Percentiles rank a stretch among this genome's conserved stretches.
Evolutionary conservation across 306 rosid species (phyloP).

Genomic region (Crotalaria pallida): DNA sequence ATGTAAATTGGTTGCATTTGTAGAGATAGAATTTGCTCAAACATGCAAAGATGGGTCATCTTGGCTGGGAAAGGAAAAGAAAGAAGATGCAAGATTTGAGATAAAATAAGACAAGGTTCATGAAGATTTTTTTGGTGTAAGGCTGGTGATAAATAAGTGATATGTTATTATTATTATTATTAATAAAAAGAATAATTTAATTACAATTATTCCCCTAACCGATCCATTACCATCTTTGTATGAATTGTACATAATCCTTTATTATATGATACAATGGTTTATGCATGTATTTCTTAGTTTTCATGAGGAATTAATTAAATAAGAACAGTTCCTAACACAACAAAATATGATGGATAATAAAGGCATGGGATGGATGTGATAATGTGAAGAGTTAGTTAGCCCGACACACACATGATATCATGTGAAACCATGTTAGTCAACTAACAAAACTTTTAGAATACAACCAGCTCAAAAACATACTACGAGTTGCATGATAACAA

Average conservation of each 20-base stretch:
- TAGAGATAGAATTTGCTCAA: slow-evolving; percentile 29
- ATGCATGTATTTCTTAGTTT: slow-evolving; percentile 15
- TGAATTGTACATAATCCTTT: slow-evolving; percentile 10
- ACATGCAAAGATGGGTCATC: slow-evolving; percentile 60
- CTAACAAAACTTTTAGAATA: neutral
- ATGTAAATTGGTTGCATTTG: slow-evolving; percentile 44
- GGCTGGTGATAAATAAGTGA: slow-evolving; percentile 27
- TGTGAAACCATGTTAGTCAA: neutral
- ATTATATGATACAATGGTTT: neutral
- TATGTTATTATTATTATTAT: too few relatives aligned
- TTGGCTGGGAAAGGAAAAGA: neutral
- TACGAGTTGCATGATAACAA: too few relatives aligned
- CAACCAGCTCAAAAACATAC: too few relatives aligned
- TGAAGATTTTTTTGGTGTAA: slow-evolving; percentile 40
- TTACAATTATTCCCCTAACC: neutral
- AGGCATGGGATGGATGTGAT: neutral
- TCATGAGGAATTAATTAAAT: neutral
- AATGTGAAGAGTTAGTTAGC: neutral
- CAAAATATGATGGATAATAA: neutral
- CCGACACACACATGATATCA: neutral
- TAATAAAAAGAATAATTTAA: too few relatives aligned
- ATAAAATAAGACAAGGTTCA: slow-evolving; percentile 19
- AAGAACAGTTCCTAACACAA: neutral
- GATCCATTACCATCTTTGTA: slow-evolving; percentile 23
- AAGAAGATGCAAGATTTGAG: slow-evolving; percentile 52